Conservation (phyloP, 2,329 filamentous ascomycete genomes). For the Ilyonectria mors-panacis region DNA sequence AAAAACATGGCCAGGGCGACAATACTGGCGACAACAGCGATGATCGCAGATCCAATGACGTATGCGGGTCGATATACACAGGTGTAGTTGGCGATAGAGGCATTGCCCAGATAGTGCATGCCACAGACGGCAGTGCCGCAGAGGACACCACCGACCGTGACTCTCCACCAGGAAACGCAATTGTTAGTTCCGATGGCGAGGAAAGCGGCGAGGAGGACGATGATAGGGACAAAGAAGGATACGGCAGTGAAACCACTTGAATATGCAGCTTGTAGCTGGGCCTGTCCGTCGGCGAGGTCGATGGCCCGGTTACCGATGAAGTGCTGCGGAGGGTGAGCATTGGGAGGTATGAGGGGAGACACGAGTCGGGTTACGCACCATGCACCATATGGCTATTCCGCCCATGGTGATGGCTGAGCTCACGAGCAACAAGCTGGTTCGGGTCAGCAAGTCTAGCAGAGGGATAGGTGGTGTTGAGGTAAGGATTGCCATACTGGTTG, state of each 20-base stretch:
- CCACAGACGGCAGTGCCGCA: conserved; percentile 83
- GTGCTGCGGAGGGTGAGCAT: conserved; percentile 33
- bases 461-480: not conserved
- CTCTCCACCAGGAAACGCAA: conserved; percentile 70
- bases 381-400: conserved; percentile 81
- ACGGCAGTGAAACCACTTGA: conserved; percentile 79
- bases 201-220: conserved; percentile 82
- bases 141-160: conserved; percentile 75
- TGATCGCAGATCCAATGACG: conserved; percentile 78
- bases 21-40: conserved; percentile 80
- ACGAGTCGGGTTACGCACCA: conserved; percentile 60
- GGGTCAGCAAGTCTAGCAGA: conserved; percentile 10
- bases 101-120: conserved; percentile 92
- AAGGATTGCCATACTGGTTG: conserved; percentile 71
- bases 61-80: conserved; percentile 73
- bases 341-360: conserved; percentile 1
- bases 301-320: conserved; percentile 86
- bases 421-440: conserved; percentile 71
- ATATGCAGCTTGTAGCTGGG: conserved; percentile 80
- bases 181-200: conserved; percentile 75
- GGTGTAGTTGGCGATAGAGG: conserved; percentile 83
- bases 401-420: conserved; percentile 80
- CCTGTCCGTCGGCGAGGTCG: conserved; percentile 74
- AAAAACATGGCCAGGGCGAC: conserved; percentile 83
- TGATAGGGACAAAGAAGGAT: conserved; percentile 85